phyloP scores from a whole-genome alignment of 2,329 filamentous ascomycete genomes.

The Dactylellina parvicollis region DNA sequence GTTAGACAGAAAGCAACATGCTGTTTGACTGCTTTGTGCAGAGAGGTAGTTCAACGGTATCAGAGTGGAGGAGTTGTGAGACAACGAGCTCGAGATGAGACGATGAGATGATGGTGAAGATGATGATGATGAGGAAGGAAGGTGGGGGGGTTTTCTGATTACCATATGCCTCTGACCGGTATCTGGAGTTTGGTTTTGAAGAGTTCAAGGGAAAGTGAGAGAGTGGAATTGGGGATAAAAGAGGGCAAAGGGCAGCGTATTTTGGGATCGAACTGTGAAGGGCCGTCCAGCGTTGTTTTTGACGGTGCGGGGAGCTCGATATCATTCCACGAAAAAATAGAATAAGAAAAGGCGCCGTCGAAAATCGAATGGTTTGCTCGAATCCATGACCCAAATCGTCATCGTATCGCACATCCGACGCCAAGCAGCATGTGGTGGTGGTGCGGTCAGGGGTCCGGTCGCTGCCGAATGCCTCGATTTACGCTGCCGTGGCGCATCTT shows the following conservation, averaged over 20 bases:
- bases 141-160: slow-evolving; percentile 29
- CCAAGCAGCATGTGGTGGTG: slow-evolving; percentile 1
- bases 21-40: slow-evolving; percentile 32
- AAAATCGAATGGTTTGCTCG: slow-evolving; percentile 24
- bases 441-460: slow-evolving; percentile 1
- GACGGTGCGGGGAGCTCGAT: slow-evolving; percentile 20
- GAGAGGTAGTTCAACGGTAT: slow-evolving; percentile 7
- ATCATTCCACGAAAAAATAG: no score
- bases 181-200: not conserved
- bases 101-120: slow-evolving; percentile 47
- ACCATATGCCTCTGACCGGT: slow-evolving; percentile 4
- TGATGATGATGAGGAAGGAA: slow-evolving; percentile 43
- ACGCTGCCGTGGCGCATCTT: slow-evolving; percentile 47
- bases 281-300: not conserved
- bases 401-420: slow-evolving; percentile 33
- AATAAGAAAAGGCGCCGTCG: slow-evolving; percentile 4
- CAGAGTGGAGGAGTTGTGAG: slow-evolving; percentile 18
- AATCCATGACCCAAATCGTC: slow-evolving; percentile 44
- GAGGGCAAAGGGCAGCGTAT: not conserved
- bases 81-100: slow-evolving; percentile 28
- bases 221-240: not conserved
- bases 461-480: slow-evolving; percentile 7
- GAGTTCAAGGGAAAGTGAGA: not conserved
- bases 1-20: slow-evolving; percentile 9
- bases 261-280: not conserved